phyloP scores from a whole-genome alignment of 1,284 basidiomycete genomes.

The Meripilus lineatus region DNA sequence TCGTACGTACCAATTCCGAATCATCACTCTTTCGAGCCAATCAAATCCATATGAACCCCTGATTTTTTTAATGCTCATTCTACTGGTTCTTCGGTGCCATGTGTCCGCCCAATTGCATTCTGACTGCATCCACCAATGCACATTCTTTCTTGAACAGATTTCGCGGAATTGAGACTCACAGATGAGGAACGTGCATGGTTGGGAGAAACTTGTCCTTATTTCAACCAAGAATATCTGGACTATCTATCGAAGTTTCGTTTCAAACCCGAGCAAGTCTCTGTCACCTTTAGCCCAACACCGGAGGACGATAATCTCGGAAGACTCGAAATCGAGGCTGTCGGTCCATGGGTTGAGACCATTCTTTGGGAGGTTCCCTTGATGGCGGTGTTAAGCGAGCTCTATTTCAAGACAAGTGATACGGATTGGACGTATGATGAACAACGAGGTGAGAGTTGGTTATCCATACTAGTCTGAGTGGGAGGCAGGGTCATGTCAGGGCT shows the following conservation, averaged over 20 bases:
- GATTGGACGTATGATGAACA: slow-evolving; percentile 87
- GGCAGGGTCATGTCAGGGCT: too few relatives aligned
- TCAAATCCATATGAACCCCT: not conserved
- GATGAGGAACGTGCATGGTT: slow-evolving; percentile 71
- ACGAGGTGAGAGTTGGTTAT: slow-evolving; percentile 42
- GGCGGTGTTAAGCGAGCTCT: slow-evolving; percentile 81
- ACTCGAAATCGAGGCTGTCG: slow-evolving; percentile 70
- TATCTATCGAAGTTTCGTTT: slow-evolving; percentile 75
- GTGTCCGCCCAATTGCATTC: too few relatives aligned
- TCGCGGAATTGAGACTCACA: slow-evolving; percentile 61
- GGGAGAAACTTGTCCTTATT: slow-evolving; percentile 67
- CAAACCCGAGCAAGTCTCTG: slow-evolving; percentile 75
- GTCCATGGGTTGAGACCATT: slow-evolving; percentile 88
- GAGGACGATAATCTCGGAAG: slow-evolving; percentile 54
- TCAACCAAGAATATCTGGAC: slow-evolving; percentile 70
- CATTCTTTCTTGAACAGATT: slow-evolving; percentile 42
- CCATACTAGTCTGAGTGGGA: not conserved
- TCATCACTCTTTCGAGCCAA: too few relatives aligned
- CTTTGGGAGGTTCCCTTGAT: slow-evolving; percentile 96
- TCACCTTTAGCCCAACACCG: slow-evolving; percentile 57
- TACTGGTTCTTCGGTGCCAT: too few relatives aligned
- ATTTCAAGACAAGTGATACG: slow-evolving; percentile 65
- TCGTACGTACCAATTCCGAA: slow-evolving; percentile 43
- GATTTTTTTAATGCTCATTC: not conserved
- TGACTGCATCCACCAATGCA: too few relatives aligned